Base-by-base conservation (phyloP, 2,329 filamentous ascomycete species). In the Microcyclosporella mali region DNA sequence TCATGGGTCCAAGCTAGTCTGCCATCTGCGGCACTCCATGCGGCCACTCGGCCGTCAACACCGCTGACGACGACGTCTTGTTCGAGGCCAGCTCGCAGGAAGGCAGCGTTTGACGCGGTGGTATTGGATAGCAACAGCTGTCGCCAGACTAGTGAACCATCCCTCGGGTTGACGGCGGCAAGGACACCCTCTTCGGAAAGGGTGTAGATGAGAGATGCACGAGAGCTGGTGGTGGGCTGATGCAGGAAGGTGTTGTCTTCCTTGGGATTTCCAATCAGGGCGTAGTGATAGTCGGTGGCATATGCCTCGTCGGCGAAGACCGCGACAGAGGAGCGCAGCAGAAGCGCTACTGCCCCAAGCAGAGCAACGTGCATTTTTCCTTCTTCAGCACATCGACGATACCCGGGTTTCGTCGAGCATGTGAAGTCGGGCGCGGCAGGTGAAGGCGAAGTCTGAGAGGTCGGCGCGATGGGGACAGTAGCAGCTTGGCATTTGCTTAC, bases 181-280 rank as follows among this genome's bases (percentile, higher is more conserved):
- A 98, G 67, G 2, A 95, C 78, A 29, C 82, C 80, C 37, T 88
- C 76, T 45, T 95, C 86, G 51, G 87, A 94, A 33, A 97, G 71
- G 0, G 92, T 94, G 65, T 95, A 98, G 40, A 98, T 75, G 29
- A 98, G 75, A 41, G 86, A 90, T 28, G 89, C 89, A 65, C 86
- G 88, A 50, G 90, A 89, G 55, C 82, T 79, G 50, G 79, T 75
- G 58, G 84, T 77, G 30, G 92, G 90, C 56, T 82, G 84, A 69
- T 95, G 88, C 78, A 97, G 97, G 76, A 97, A 94, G 56, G 90
- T 95, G 48, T 87, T 85, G 50, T 86, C 79, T 63, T 79, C 73
- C 63, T 84, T 84, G 41, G 92, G 88, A 29, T 86, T 70, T 59
- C 92, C 92, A 59, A 98, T 72, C 37, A 97, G 81, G 52, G 86